phyloP scores from a whole-genome alignment of 2,329 filamentous ascomycete species.

The Drechslera avenae region DNA sequence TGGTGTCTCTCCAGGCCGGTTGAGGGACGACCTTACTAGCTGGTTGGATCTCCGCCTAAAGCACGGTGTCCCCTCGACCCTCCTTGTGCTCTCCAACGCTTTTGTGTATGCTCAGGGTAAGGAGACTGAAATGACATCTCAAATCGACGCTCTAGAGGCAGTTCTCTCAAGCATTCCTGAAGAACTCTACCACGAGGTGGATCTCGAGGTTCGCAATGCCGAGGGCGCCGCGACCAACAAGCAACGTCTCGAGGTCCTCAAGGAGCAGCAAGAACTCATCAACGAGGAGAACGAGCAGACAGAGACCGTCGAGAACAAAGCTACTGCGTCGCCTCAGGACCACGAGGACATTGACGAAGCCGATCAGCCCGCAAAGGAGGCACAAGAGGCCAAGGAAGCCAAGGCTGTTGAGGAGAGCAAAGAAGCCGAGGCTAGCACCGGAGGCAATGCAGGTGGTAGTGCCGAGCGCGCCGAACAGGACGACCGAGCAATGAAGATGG shows the following conservation, averaged over 20 bases:
- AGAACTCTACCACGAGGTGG: slow-evolving; percentile 98
- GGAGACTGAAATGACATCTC: slow-evolving; percentile 79
- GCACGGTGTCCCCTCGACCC: slow-evolving; percentile 93
- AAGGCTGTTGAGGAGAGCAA: slow-evolving; percentile 30
- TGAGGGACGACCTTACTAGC: slow-evolving; percentile 87
- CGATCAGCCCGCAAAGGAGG: slow-evolving; percentile 65
- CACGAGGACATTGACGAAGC: slow-evolving; percentile 94
- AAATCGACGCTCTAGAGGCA: slow-evolving; percentile 90
- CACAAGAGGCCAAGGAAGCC: slow-evolving; percentile 21
- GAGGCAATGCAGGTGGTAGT: slow-evolving; percentile 29
- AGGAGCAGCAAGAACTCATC: slow-evolving; percentile 97
- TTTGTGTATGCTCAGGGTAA: slow-evolving; percentile 95
- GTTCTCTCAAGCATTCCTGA: slow-evolving; percentile 95
- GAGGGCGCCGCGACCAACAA: slow-evolving; percentile 98
- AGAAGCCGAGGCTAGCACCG: slow-evolving; percentile 43
- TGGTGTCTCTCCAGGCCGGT: slow-evolving; percentile 83
- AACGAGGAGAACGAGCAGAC: slow-evolving; percentile 96
- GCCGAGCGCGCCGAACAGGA: slow-evolving; percentile 44
- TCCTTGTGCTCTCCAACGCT: slow-evolving; percentile 93
- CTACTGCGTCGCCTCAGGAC: slow-evolving; percentile 78
- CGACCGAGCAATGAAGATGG: slow-evolving; percentile 30
- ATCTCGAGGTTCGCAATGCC: slow-evolving; percentile 94
- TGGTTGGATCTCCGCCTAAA: slow-evolving; percentile 94
- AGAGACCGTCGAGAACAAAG: slow-evolving; percentile 73
- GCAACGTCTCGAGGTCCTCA: slow-evolving; percentile 95